Percentiles rank a stretch among this genome's conserved stretches.
phyloP scores from a whole-genome alignment of 306 rosid species.

The Ceratonia siliqua region DNA sequence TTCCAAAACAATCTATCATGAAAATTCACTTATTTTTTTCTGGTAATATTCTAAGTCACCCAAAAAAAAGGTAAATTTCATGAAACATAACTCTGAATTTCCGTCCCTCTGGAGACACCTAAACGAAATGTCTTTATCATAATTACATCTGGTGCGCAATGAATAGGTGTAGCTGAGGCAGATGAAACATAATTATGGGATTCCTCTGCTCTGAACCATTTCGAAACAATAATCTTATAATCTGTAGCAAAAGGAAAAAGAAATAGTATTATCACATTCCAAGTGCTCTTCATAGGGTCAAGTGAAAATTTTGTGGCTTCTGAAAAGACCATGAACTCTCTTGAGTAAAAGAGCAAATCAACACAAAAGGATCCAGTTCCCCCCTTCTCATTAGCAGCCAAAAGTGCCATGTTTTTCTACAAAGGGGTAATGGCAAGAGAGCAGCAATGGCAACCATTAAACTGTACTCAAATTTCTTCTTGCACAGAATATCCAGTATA shows the following conservation, averaged over 20 bases:
- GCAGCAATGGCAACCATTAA: not conserved
- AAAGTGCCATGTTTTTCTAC: not conserved
- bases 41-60: too few relatives aligned
- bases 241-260: not conserved
- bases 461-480: not conserved
- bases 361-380: slow-evolving; percentile 4
- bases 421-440: not conserved
- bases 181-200: not conserved
- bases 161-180: too few relatives aligned
- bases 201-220: not conserved
- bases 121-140: too few relatives aligned
- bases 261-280: not conserved
- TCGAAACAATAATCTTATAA: not conserved
- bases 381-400: slow-evolving; percentile 11
- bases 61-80: too few relatives aligned
- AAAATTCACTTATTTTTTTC: too few relatives aligned
- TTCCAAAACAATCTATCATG: too few relatives aligned
- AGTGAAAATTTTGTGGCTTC: not conserved
- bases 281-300: not conserved
- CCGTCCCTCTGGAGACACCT: too few relatives aligned
- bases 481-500: not conserved
- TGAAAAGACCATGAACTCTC: slow-evolving; percentile 8
- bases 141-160: too few relatives aligned
- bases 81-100: too few relatives aligned
- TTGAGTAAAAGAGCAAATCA: not conserved